Evolutionary conservation across 345 rosid species (phyloP).

Genomic region (Citrus maxima): DNA sequence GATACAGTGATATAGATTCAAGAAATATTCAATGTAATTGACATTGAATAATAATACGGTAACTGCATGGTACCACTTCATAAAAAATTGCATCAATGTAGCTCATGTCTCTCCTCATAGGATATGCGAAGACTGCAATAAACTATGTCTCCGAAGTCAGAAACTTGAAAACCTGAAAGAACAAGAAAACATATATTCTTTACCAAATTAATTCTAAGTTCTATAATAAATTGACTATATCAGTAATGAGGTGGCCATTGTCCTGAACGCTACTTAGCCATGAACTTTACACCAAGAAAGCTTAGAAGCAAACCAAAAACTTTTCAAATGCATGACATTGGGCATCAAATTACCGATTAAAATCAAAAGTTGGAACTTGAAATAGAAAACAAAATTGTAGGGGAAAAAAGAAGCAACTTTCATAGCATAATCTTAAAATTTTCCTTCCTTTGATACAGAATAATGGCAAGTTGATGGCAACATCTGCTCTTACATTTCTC

Average conservation of each 20-base stretch:
- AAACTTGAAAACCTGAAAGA: background rate
- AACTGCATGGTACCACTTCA: background rate
- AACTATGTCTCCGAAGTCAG: background rate
- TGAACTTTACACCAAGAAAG: background rate
- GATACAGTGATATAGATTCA: too few relatives aligned
- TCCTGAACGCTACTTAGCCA: background rate
- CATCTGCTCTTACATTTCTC: slow-evolving; percentile 8
- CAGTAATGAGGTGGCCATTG: background rate
- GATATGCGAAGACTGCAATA: background rate
- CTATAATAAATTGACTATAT: background rate
- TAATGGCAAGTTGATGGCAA: slow-evolving; percentile 6
- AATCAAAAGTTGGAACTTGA: background rate
- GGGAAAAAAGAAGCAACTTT: background rate
- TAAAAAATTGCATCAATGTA: background rate
- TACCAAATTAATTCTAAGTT: background rate
- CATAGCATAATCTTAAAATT: background rate
- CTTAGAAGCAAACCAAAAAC: background rate
- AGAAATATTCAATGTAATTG: too few relatives aligned
- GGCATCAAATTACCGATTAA: background rate
- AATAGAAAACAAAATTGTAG: background rate
- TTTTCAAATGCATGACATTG: background rate
- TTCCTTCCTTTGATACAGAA: slow-evolving; percentile 10
- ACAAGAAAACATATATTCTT: background rate
- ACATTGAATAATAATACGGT: background rate
- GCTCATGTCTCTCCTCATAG: background rate